These are phyloP conservation scores for Orbilia quercus DNA, from an alignment of 2,329 filamentous ascomycete genomes.

Conservation along the genomic window DNA sequence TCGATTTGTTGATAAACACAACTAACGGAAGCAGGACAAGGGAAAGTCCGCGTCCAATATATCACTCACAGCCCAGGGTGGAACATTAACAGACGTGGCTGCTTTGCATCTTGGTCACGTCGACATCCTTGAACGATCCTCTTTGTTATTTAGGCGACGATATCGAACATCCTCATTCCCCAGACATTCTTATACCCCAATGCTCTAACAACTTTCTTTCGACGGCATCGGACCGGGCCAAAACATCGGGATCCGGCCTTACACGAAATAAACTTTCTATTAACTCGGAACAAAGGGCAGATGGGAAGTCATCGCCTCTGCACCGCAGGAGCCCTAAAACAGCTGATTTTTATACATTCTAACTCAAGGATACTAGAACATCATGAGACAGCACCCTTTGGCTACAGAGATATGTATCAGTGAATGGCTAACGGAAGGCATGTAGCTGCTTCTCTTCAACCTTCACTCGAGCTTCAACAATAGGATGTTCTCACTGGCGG, in stretches of 20 bases:
- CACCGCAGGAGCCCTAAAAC: slow-evolving; percentile 13
- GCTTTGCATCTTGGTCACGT: slow-evolving; percentile 25
- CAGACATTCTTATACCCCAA: slow-evolving; percentile 35
- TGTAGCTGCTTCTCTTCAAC: neutral
- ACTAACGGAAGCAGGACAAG: slow-evolving; percentile 15
- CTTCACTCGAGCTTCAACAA: neutral
- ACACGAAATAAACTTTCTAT: neutral
- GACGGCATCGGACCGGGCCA: slow-evolving; percentile 18
- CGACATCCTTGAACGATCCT: slow-evolving; percentile 31
- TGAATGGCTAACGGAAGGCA: neutral
- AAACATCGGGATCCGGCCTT: slow-evolving; percentile 35
- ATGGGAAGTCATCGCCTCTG: slow-evolving; percentile 12
- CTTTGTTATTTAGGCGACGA: slow-evolving; percentile 37
- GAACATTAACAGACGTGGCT: slow-evolving; percentile 45
- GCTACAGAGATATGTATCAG: neutral
- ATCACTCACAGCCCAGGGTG: slow-evolving; percentile 37
- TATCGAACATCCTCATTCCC: slow-evolving; percentile 38
- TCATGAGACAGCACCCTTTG: neutral
- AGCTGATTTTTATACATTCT: slow-evolving; percentile 15
- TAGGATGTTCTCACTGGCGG: neutral
- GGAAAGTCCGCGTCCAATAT: slow-evolving; percentile 35
- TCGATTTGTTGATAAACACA: slow-evolving; percentile 22
- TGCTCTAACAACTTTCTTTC: slow-evolving; percentile 7
- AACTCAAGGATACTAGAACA: neutral
- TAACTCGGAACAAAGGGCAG: slow-evolving; percentile 5